phyloP scores from a whole-genome alignment of 2,329 filamentous ascomycete species.

The Penicillium paneum region DNA sequence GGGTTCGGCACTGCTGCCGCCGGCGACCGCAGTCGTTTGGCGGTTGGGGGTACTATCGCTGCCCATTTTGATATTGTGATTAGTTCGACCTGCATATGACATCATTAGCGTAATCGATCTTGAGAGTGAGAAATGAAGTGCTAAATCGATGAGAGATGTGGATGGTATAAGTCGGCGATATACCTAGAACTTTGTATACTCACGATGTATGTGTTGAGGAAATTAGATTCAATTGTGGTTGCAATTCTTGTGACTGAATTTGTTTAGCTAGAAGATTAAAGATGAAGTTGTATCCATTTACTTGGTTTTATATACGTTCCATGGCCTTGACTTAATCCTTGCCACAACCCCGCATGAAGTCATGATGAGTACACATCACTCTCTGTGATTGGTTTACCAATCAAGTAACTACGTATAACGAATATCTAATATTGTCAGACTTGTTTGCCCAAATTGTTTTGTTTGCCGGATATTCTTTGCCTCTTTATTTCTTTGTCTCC shows the following conservation, averaged over 20 bases:
- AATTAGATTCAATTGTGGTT: too few relatives aligned
- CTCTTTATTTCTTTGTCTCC: too few relatives aligned
- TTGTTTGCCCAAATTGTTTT: too few relatives aligned
- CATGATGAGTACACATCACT: slow-evolving; percentile 13
- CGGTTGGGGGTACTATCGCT: slow-evolving; percentile 10
- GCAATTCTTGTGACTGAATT: not conserved
- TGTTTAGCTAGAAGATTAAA: not conserved
- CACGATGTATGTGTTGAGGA: not conserved
- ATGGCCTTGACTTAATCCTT: slow-evolving; percentile 5
- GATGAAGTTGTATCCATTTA: not conserved
- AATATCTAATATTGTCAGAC: too few relatives aligned
- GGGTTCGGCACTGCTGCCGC: slow-evolving; percentile 25
- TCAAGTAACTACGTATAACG: too few relatives aligned
- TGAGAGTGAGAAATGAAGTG: too few relatives aligned
- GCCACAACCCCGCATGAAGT: slow-evolving; percentile 16
- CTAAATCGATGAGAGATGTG: not conserved
- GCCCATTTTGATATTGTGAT: not conserved
- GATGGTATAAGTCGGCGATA: not conserved
- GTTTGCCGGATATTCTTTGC: too few relatives aligned
- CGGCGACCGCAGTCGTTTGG: slow-evolving; percentile 15
- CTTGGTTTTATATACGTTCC: not conserved
- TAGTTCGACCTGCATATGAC: not conserved
- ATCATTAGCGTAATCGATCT: too few relatives aligned
- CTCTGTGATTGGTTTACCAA: not conserved
- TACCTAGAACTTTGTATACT: not conserved